Base-by-base conservation (phyloP, 2,329 filamentous ascomycete genomes). In the Periconia digitata region DNA sequence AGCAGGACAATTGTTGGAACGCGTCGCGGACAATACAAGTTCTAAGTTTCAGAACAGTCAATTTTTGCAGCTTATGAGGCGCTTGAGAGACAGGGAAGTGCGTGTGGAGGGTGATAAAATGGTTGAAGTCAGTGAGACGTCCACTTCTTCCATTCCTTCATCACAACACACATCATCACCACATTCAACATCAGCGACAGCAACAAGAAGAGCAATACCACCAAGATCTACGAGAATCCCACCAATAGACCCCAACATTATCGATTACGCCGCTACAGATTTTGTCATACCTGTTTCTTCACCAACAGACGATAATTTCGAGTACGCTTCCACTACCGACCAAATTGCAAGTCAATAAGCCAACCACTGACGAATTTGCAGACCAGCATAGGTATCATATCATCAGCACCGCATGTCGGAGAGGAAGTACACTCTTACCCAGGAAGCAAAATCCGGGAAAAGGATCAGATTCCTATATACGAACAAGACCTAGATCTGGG, bases 1-100 rank as follows among this genome's bases (percentile, higher is more conserved):
- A 1, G 90, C 90, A 5, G 84, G 82, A 15, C 78, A 86, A 49
- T 76, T 95, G 3, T 76, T 94, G 5, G 78, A 86, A 45, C 85
- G 83, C 32, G 82, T 95, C 12, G 78, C 82, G 17, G 76, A 85
- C 58, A 85, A 92, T 57, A 79, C 83, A 49, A 85, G 81, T 46
- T 74, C 84, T 40, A 92, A 92, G 64, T 94, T 94, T 69, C 83
- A 85, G 59, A 83, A 91, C 63, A 92, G 88, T 56, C 82, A 82
- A 49, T 95, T 95, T 63, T 72, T 92, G 1, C 78, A 81, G 3
- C 74, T 95, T 39, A 94, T 95, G 89, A 82, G 87, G 22, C 81
- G 83, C 50, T 81, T 94, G 46, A 81, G 86, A 43, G 84, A 89
- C 63, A 78, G 81, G 46, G 85, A 94, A 72, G 83, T 91, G 13